A percentile compares a stretch with the other conserved stretches of the same genome.
phyloP scores from a whole-genome alignment of 139 green algal genomes.

The Zygnema cylindricum region DNA sequence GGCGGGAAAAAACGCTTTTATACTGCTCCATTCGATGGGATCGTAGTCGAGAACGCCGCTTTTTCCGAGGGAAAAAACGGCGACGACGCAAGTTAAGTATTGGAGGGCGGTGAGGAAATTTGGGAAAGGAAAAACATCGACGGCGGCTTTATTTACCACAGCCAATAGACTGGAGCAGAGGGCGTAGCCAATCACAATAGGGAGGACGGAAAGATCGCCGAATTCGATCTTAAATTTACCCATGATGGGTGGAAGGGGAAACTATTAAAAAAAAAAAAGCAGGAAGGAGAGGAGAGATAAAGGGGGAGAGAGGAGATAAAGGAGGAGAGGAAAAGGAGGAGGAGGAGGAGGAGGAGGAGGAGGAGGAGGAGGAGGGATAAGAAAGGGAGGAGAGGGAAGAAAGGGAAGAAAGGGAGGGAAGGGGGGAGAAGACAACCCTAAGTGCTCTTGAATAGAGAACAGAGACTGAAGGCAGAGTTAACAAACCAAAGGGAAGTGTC shows the following conservation, averaged over 20 bases:
- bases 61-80: conserved; percentile 31
- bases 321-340: conserved; percentile 16
- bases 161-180: conserved; percentile 50
- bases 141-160: conserved; percentile 60
- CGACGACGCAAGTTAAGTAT: conserved; percentile 45
- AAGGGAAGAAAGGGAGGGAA: neutral
- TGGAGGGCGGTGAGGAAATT: conserved; percentile 49
- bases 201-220: conserved; percentile 31
- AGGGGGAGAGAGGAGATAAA: neutral
- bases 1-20: conserved; percentile 49
- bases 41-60: conserved; percentile 45
- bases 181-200: conserved; percentile 52
- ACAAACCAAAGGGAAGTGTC: too few species aligned
- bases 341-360: neutral
- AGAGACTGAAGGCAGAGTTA: too few species aligned
- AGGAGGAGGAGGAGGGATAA: neutral
- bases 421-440: too few species aligned
- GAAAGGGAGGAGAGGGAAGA: neutral
- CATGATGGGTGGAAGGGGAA: neutral
- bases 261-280: neutral
- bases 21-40: conserved; percentile 12
- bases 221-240: conserved; percentile 8
- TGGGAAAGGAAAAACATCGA: conserved; percentile 56
- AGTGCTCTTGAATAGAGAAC: too few species aligned
- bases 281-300: neutral